Conservation (phyloP, 805 yeast species). For the Barnettozyma populi region DNA sequence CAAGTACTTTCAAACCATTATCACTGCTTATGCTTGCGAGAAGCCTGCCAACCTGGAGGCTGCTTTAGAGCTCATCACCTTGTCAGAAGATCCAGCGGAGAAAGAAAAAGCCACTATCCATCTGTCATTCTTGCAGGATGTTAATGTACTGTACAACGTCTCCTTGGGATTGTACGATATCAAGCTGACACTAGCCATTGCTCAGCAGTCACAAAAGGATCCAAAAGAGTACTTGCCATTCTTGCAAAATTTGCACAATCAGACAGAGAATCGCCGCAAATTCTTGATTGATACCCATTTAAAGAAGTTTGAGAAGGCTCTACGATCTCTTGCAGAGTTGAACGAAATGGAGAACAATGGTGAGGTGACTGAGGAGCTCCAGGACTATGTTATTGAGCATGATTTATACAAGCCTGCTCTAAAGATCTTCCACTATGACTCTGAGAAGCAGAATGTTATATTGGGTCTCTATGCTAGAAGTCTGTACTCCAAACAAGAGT, state of each 20-base stretch:
- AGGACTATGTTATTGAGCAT: conserved; percentile 65
- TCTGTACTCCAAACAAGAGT: conserved; percentile 50
- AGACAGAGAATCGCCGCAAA: conserved; percentile 57
- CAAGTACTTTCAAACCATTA: conserved; percentile 65
- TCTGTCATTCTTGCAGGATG: conserved; percentile 86
- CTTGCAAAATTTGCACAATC: conserved; percentile 69
- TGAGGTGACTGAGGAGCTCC: conserved; percentile 49
- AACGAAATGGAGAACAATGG: conserved; percentile 24
- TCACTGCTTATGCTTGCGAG: conserved; percentile 91
- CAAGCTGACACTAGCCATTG: conserved; percentile 71
- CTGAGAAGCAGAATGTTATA: conserved; percentile 46
- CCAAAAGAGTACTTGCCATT: conserved; percentile 96
- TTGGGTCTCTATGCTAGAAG: conserved; percentile 57
- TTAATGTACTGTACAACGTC: conserved; percentile 70
- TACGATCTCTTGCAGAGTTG: conserved; percentile 54
- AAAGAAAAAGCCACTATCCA: conserved; percentile 68
- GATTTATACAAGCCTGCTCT: conserved; percentile 67
- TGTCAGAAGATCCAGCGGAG: conserved; percentile 41
- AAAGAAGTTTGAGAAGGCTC: conserved; percentile 62
- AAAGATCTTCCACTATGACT: conserved; percentile 51
- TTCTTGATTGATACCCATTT: conserved; percentile 78
- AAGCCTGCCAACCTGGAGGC: conserved; percentile 77
- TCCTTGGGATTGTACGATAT: conserved; percentile 82
- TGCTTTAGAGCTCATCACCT: conserved; percentile 62
- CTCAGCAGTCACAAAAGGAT: conserved; percentile 96